Evolutionary conservation across 1,284 basidiomycete genomes (phyloP).

Genomic region (Tilletia horrida): DNA sequence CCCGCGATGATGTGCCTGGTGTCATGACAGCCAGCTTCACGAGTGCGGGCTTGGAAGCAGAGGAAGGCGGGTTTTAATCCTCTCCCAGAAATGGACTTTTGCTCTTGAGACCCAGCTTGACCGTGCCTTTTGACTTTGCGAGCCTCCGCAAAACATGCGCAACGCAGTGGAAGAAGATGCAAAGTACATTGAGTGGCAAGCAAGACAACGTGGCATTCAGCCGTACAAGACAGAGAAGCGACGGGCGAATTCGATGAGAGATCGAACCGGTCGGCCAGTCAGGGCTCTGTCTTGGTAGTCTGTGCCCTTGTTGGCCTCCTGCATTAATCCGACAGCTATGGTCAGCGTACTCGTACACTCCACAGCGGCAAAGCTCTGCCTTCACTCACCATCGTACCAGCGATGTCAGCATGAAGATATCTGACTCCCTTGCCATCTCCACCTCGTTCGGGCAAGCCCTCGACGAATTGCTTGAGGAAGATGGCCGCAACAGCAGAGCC

Average conservation of each 20-base stretch:
- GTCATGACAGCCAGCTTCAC: background rate
- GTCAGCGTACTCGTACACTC: background rate
- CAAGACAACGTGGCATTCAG: slow-evolving; percentile 2
- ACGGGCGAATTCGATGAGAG: slow-evolving; percentile 56
- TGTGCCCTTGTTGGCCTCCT: slow-evolving; percentile 57
- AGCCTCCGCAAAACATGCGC: too few relatives aligned
- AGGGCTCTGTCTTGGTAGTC: slow-evolving; percentile 73
- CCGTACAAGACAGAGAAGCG: slow-evolving; percentile 37
- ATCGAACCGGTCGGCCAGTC: slow-evolving; percentile 75
- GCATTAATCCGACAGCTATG: background rate
- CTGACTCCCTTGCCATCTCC: slow-evolving; percentile 29
- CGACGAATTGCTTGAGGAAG: slow-evolving; percentile 73
- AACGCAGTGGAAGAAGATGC: too few relatives aligned
- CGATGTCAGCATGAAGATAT: slow-evolving; percentile 65
- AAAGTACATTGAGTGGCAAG: too few relatives aligned
- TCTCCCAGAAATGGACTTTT: too few relatives aligned
- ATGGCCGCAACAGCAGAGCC: slow-evolving; percentile 79
- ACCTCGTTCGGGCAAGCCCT: slow-evolving; percentile 46
- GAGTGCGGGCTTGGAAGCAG: background rate
- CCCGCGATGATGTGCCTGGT: background rate
- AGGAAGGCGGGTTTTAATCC: slow-evolving; percentile 1
- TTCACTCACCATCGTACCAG: slow-evolving; percentile 67
- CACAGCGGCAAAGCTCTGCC: background rate
- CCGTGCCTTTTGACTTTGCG: too few relatives aligned
- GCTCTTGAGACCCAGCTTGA: too few relatives aligned